These are phyloP conservation scores for Mrakia frigida DNA, from an alignment of 768 basidiomycete genomes.

Conservation along the genomic window DNA sequence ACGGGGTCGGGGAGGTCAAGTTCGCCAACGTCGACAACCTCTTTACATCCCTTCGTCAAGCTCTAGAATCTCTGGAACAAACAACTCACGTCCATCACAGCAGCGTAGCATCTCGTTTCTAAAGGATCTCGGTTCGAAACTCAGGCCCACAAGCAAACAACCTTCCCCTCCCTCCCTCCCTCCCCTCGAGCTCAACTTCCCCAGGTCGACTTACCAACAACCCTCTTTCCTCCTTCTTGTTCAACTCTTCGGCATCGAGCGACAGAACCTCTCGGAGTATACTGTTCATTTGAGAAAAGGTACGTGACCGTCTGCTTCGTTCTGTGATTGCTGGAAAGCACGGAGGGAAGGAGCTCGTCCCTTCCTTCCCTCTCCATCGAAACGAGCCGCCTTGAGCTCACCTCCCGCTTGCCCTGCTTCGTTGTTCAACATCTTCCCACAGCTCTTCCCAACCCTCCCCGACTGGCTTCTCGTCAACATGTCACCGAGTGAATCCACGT, in stretches of 20 bases:
- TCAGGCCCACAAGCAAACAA: no score
- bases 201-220: no score
- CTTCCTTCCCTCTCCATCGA: constrained; percentile 1
- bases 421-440: not conserved
- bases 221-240: no score
- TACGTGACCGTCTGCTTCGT: not conserved
- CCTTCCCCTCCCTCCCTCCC: no score
- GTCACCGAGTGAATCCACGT: no score
- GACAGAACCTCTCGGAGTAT: no score
- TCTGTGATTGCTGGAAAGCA: not conserved
- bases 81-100: no score
- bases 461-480: not conserved
- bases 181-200: no score
- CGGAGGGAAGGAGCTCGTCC: not conserved
- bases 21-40: not conserved
- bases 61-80: not conserved
- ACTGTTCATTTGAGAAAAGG: no score
- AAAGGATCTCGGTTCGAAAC: no score
- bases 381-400: not conserved
- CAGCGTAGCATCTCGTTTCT: no score
- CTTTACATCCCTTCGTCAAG: not conserved
- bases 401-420: not conserved
- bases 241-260: no score
- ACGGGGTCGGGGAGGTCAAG: not conserved
- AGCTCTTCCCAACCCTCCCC: not conserved